Conservation (phyloP, 129 eudicot species). For the Calendula officinalis region DNA sequence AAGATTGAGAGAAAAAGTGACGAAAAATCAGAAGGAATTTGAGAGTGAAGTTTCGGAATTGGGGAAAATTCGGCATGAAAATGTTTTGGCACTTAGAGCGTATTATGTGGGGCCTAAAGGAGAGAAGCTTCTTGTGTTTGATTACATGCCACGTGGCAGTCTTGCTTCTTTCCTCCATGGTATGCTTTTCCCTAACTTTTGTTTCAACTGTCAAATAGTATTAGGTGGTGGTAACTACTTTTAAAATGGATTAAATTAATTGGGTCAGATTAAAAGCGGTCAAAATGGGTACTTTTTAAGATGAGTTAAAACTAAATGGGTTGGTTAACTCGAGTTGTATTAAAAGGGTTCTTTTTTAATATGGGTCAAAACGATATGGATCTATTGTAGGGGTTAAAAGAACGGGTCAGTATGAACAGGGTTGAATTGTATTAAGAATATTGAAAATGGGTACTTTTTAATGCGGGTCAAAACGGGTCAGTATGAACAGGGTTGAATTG, state of each 20-base stretch:
- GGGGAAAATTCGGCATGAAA: conserved; percentile 76
- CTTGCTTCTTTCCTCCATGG: conserved; percentile 95
- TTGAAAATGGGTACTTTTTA: too few species aligned
- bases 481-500: too few species aligned
- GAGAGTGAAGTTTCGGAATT: conserved; percentile 69
- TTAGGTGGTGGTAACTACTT: background rate
- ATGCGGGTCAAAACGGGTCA: too few species aligned
- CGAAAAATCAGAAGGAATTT: conserved; percentile 83
- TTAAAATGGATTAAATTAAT: too few species aligned
- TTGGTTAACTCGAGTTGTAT: background rate
- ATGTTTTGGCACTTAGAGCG: conserved; percentile 77
- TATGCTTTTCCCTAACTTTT: conserved; percentile 26
- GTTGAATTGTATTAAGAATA: too few species aligned
- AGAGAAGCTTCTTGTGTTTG: conserved; percentile 94
- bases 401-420: too few species aligned
- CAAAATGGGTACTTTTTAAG: too few species aligned
- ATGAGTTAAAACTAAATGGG: background rate
- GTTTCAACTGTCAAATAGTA: background rate
- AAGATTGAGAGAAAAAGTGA: conserved; percentile 84
- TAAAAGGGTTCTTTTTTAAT: background rate
- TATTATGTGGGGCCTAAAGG: conserved; percentile 95
- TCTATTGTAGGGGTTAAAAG: background rate
- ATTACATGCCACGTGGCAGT: conserved; percentile 87
- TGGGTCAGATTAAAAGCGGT: too few species aligned
- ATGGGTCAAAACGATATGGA: background rate